These are phyloP conservation scores for Alternaria sp. DNA, from an alignment of 2,329 filamentous ascomycete genomes.

Conservation along the genomic window DNA sequence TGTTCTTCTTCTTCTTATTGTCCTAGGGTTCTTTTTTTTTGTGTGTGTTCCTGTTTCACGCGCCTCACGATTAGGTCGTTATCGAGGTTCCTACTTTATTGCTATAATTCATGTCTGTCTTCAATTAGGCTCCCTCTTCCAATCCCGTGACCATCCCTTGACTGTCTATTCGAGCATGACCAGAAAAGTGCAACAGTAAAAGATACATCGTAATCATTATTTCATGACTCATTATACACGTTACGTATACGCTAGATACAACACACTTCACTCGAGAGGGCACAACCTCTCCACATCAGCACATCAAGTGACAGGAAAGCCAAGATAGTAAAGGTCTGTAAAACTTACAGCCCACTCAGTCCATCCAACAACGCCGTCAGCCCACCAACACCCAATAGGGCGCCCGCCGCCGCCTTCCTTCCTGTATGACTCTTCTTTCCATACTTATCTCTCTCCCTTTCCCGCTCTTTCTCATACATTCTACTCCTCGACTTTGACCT, in stretches of 20 bases:
- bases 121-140: background rate
- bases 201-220: background rate
- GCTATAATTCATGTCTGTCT: background rate
- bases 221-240: background rate
- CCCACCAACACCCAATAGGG: conserved; percentile 49
- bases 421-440: conserved; percentile 34
- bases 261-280: background rate
- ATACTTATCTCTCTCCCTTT: conserved; percentile 11
- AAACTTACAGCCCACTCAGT: conserved; percentile 32
- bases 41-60: background rate
- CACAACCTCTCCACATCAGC: background rate
- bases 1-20: background rate
- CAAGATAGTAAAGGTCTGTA: background rate
- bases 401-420: conserved; percentile 42
- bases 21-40: background rate
- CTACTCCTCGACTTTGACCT: conserved; percentile 25
- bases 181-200: background rate
- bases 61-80: background rate
- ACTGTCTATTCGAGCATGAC: no score
- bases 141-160: no score
- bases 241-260: background rate
- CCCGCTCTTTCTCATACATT: conserved; percentile 12
- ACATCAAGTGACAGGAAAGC: background rate
- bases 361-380: conserved; percentile 50
- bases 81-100: background rate